phyloP scores from a whole-genome alignment of 306 rosid genomes.

The Acmispon strigosus region DNA sequence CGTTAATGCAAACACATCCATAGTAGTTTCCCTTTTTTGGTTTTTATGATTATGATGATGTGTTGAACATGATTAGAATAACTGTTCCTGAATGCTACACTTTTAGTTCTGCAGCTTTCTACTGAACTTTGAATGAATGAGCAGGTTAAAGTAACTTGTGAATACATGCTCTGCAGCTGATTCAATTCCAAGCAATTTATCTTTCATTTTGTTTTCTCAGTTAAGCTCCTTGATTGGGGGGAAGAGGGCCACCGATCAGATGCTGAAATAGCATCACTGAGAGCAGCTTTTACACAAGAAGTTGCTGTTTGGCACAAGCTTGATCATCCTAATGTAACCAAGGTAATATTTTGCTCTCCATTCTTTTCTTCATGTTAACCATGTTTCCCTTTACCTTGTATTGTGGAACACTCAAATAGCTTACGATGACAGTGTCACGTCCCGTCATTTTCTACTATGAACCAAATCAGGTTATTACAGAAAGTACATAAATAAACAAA shows the following conservation, averaged over 20 bases:
- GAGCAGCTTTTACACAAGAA: slow-evolving; percentile 97
- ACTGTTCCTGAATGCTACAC: background rate
- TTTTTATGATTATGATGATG: background rate
- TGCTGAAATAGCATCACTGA: slow-evolving; percentile 87
- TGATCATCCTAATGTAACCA: slow-evolving; percentile 96
- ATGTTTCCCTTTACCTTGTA: slow-evolving; percentile 2
- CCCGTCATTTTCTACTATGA: background rate
- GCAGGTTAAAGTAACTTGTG: background rate
- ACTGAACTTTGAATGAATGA: slow-evolving; percentile 13
- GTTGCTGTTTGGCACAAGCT: slow-evolving; percentile 99
- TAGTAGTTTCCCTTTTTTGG: background rate
- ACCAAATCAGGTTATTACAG: background rate
- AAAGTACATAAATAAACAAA: background rate
- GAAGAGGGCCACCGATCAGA: slow-evolving; percentile 98
- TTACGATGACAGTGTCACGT: background rate
- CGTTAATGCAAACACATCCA: too few relatives aligned
- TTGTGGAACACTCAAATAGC: background rate
- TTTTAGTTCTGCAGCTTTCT: background rate
- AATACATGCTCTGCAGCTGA: slow-evolving; percentile 4
- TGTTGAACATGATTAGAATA: background rate
- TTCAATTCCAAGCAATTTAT: slow-evolving; percentile 7
- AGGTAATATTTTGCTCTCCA: slow-evolving; percentile 44
- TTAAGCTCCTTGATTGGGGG: slow-evolving; percentile 98
- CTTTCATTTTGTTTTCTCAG: slow-evolving; percentile 42
- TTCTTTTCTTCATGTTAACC: background rate